Percentiles rank a stretch among this genome's conserved stretches.
phyloP scores from a whole-genome alignment of 495 filamentous ascomycete species.

The Aspergillus ellipticus region DNA sequence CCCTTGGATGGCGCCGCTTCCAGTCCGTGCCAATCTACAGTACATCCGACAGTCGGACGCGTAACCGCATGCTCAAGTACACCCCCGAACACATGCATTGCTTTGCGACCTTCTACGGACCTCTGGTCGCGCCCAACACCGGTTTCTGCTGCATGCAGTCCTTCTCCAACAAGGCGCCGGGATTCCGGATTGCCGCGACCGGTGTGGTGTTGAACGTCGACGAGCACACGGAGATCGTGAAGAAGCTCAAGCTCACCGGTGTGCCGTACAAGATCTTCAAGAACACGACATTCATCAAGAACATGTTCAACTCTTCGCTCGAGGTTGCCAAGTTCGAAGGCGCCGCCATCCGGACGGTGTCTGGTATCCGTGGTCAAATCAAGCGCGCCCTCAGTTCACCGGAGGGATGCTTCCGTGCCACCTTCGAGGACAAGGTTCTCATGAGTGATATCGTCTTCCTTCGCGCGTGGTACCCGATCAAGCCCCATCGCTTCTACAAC shows the following conservation, averaged over 20 bases:
- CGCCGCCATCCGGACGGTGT: constrained; percentile 90
- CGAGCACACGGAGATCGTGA: constrained; percentile 92
- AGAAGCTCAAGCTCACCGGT: constrained; percentile 95
- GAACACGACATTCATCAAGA: constrained; percentile 97
- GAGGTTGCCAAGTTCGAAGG: constrained; percentile 99
- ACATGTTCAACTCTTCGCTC: constrained; percentile 90
- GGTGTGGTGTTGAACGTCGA: constrained; percentile 91
- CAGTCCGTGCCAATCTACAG: constrained; percentile 90
- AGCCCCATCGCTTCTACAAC: constrained; percentile 93
- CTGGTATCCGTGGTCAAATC: constrained; percentile 92
- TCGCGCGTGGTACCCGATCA: constrained; percentile 93
- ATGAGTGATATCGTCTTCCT: constrained; percentile 96
- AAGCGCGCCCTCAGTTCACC: constrained; percentile 88
- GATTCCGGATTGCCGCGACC: constrained; percentile 91
- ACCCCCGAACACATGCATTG: constrained; percentile 98
- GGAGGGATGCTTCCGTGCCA: constrained; percentile 91
- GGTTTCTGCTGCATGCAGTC: constrained; percentile 92
- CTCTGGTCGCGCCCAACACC: constrained; percentile 90
- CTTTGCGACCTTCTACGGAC: constrained; percentile 91
- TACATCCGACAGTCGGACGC: constrained; percentile 85
- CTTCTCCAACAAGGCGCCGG: constrained; percentile 80
- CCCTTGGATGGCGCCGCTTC: constrained; percentile 94
- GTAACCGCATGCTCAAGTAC: constrained; percentile 98
- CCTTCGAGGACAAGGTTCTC: constrained; percentile 96
- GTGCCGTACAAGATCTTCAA: constrained; percentile 96